phyloP scores from a whole-genome alignment of 306 rosid genomes.

The Alnus glutinosa region DNA sequence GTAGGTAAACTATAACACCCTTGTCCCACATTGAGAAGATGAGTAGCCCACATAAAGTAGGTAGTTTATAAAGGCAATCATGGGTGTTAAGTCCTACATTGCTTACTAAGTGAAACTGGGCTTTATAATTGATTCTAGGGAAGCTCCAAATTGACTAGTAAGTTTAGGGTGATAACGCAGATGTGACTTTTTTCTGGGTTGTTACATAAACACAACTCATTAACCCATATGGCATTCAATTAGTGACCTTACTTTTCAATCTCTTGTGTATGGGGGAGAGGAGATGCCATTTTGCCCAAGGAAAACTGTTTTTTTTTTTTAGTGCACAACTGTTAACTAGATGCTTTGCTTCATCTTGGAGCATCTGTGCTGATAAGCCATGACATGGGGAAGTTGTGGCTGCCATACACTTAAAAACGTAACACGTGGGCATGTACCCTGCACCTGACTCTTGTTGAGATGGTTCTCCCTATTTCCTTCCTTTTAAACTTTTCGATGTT shows the following conservation, averaged over 20 bases:
- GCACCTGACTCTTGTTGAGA: neutral
- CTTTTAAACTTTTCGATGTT: conserved; percentile 18
- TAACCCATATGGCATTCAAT: neutral
- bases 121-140: no score
- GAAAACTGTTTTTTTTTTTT: neutral
- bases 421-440: neutral
- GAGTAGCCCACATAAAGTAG: no score
- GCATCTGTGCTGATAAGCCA: neutral
- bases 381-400: conserved; percentile 1
- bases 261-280: neutral
- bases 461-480: conserved; percentile 14
- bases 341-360: conserved; percentile 1
- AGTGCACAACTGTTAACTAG: neutral
- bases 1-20: no score
- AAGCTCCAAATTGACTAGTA: no score
- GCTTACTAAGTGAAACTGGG: no score
- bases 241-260: neutral
- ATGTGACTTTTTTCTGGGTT: no score
- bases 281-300: neutral
- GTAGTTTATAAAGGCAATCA: no score
- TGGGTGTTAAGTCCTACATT: no score
- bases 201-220: neutral
- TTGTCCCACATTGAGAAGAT: no score
- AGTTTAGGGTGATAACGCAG: no score
- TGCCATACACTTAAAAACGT: neutral